A percentile compares a stretch with the other conserved stretches of the same genome.
Evolutionary conservation across 805 yeast species (phyloP).

Genomic region (Pichia nakasei): DNA sequence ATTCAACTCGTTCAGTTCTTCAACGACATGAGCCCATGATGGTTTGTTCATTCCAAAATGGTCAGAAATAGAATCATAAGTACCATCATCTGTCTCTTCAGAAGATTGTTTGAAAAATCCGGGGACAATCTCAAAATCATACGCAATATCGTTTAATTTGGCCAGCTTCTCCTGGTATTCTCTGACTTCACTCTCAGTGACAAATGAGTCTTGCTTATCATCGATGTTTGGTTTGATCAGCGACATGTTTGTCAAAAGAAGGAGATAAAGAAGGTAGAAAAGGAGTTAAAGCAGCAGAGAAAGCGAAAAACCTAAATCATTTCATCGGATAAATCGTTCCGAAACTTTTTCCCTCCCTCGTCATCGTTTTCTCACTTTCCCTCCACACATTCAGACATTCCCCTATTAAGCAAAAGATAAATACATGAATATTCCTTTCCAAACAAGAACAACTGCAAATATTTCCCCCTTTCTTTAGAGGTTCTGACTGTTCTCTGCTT

Average conservation of each 20-base stretch:
- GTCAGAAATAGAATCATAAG: conserved; percentile 34
- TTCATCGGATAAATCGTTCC: too few species aligned
- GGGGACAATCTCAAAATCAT: conserved; percentile 34
- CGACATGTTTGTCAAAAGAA: neutral
- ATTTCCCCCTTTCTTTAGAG: too few species aligned
- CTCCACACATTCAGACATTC: too few species aligned
- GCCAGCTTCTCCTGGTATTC: conserved; percentile 22
- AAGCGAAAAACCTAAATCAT: too few species aligned
- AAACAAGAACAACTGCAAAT: too few species aligned
- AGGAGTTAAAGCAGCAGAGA: too few species aligned
- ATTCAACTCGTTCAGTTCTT: conserved; percentile 30
- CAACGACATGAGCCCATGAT: conserved; percentile 33
- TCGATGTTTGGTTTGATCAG: conserved; percentile 17
- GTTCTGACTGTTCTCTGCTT: too few species aligned
- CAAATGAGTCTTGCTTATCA: conserved; percentile 24
- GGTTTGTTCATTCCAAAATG: conserved; percentile 36
- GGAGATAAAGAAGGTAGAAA: neutral
- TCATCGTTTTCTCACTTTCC: too few species aligned
- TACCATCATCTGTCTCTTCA: conserved; percentile 34
- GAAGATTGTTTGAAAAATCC: conserved; percentile 45
- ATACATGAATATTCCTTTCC: neutral
- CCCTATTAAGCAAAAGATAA: neutral
- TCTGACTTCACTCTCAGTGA: conserved; percentile 15
- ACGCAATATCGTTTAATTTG: too few species aligned
- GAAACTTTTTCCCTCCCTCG: too few species aligned